These are phyloP conservation scores for Porpolomopsis calyptriformis DNA, from an alignment of 768 basidiomycete species.

Conservation along the genomic window DNA sequence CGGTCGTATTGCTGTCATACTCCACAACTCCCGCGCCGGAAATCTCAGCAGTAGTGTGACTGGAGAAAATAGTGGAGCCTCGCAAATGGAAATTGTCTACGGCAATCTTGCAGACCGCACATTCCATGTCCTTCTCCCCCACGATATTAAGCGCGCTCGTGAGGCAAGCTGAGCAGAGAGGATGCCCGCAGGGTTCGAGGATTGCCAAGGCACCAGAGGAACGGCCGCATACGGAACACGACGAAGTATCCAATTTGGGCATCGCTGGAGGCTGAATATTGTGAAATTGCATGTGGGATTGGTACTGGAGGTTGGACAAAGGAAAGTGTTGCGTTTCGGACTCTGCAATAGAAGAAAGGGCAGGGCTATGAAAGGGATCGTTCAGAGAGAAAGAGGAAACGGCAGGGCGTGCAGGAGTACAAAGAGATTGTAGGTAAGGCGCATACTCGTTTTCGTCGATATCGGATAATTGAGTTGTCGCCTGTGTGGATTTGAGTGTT, in stretches of 20 bases:
- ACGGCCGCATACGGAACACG: constrained; percentile 11
- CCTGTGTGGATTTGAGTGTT: constrained; percentile 6
- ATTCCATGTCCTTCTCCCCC: constrained; percentile 81
- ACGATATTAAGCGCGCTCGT: constrained; percentile 84
- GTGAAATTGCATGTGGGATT: constrained; percentile 10
- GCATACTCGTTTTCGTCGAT: constrained; percentile 62
- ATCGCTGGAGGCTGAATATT: background rate
- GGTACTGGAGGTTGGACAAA: constrained; percentile 18
- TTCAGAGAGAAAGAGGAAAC: constrained; percentile 3
- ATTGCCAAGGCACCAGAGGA: constrained; percentile 39
- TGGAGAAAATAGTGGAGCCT: constrained; percentile 9
- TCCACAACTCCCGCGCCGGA: background rate
- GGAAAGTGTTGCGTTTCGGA: constrained; percentile 8
- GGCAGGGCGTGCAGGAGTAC: constrained; percentile 3
- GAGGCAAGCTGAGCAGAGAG: constrained; percentile 69
- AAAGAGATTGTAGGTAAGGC: constrained; percentile 18
- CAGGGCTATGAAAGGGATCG: constrained; percentile 3
- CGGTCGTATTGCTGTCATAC: constrained; percentile 5
- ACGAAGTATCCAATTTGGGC: constrained; percentile 1
- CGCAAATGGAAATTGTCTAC: constrained; percentile 61
- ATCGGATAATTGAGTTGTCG: constrained; percentile 51
- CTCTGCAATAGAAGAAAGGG: constrained; percentile 1
- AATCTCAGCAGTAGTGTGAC: constrained; percentile 1
- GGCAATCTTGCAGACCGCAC: constrained; percentile 63
- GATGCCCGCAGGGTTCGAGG: constrained; percentile 65